Conservation (phyloP, 2,329 filamentous ascomycete species). For the Fusarium cyanostomum region DNA sequence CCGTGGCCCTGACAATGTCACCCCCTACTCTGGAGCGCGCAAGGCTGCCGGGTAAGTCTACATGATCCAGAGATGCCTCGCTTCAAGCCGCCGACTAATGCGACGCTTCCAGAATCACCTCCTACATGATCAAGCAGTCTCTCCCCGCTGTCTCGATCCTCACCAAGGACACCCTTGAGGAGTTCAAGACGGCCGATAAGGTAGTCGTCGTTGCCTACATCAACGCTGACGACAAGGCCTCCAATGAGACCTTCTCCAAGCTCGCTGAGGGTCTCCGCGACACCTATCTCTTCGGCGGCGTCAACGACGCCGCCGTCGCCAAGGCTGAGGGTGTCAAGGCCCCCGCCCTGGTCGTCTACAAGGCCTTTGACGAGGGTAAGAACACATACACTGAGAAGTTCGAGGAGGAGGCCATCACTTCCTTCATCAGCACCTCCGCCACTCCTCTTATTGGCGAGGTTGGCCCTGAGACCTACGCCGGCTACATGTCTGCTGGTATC, state of each 20-base stretch:
- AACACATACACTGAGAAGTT: constrained; percentile 81
- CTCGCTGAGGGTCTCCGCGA: constrained; percentile 83
- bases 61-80: not conserved
- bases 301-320: constrained; percentile 83
- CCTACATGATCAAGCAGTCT: constrained; percentile 98
- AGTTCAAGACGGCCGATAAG: constrained; percentile 98
- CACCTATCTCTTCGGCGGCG: constrained; percentile 90
- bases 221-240: constrained; percentile 79
- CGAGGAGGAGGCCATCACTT: constrained; percentile 79
- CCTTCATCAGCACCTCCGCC: constrained; percentile 84
- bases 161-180: constrained; percentile 82
- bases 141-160: constrained; percentile 90
- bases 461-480: constrained; percentile 94
- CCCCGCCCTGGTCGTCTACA: constrained; percentile 93
- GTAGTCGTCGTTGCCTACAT: constrained; percentile 94
- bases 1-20: constrained; percentile 84
- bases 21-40: constrained; percentile 87
- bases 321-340: constrained; percentile 89
- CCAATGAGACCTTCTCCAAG: constrained; percentile 83
- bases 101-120: constrained; percentile 62
- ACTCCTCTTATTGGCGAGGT: constrained; percentile 95
- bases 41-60: constrained; percentile 77
- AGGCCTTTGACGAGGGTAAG: constrained; percentile 98
- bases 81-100: constrained; percentile 31
- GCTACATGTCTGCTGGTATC: constrained; percentile 92